These are phyloP conservation scores for Pelagomonas calceolata DNA, from an alignment of 108 stramenopile genomes.

Conservation along the genomic window DNA sequence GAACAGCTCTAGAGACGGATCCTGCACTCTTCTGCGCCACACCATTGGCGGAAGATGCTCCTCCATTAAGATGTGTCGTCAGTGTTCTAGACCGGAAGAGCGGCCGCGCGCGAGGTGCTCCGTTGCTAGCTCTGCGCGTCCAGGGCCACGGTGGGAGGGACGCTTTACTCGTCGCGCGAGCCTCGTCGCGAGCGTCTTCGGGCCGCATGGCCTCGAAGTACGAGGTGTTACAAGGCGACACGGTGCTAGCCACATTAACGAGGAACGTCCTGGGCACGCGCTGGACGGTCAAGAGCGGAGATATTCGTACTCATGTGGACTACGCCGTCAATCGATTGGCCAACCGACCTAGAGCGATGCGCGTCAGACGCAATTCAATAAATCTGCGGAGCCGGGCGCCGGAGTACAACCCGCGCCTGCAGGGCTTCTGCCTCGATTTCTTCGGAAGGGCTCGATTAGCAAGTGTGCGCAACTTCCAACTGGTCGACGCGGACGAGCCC, in stretches of 20 bases:
- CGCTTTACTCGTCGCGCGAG: not conserved
- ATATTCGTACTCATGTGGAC: not conserved
- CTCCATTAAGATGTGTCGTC: not conserved
- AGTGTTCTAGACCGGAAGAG: not conserved
- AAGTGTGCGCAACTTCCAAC: not conserved
- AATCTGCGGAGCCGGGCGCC: not conserved
- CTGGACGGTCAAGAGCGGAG: not conserved
- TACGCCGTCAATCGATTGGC: not conserved
- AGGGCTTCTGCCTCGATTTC: slow-evolving; percentile 2
- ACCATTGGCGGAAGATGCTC: not conserved
- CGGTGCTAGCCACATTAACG: not conserved
- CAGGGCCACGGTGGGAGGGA: not conserved
- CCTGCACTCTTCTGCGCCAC: not conserved
- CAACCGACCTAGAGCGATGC: not conserved
- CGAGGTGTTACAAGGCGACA: not conserved
- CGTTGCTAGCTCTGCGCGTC: not conserved
- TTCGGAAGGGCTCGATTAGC: not conserved
- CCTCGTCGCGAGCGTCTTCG: not conserved
- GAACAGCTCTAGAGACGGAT: not conserved
- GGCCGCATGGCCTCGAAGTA: not conserved
- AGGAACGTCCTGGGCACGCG: not conserved
- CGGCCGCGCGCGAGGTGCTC: not conserved
- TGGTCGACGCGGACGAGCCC: not conserved
- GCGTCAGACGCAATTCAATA: not conserved
- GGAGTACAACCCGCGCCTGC: not conserved